Percentiles rank a stretch among this genome's conserved stretches.
Evolutionary conservation across 371 early-diverging fungal genomes (phyloP).

Genomic region (Massospora cicadina): DNA sequence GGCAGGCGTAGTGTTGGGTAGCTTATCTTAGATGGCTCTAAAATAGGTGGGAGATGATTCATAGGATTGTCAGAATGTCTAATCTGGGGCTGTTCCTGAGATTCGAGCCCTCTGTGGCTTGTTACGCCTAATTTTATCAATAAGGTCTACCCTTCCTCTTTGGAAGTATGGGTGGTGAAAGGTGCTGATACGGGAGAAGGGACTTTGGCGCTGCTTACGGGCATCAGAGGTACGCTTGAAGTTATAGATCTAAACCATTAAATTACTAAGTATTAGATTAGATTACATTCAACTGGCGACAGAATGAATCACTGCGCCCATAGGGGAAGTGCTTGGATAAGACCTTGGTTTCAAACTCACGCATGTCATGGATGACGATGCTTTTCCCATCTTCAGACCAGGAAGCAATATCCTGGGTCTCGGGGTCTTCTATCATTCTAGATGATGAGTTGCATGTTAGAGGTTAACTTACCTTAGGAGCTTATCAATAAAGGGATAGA

Average conservation of each 20-base stretch:
- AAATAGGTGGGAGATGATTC: neutral
- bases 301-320: neutral
- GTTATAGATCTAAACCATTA: constrained; percentile 6
- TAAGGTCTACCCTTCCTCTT: neutral
- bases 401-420: neutral
- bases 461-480: neutral
- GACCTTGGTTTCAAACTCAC: neutral
- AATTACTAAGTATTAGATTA: neutral
- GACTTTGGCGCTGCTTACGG: neutral
- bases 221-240: constrained; percentile 7
- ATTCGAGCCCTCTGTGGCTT: neutral
- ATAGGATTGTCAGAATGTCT: neutral
- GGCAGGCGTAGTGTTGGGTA: neutral
- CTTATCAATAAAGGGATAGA: constrained; percentile 3
- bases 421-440: neutral
- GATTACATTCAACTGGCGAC: constrained; percentile 1
- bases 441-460: neutral
- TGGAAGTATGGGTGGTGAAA: constrained; percentile 4
- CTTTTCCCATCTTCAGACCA: neutral
- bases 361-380: neutral
- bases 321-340: neutral
- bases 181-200: neutral
- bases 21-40: neutral
- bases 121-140: neutral
- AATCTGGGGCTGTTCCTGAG: neutral